Evolutionary conservation across 768 basidiomycete genomes (phyloP).

Genomic region (Mrakia blollopis): DNA sequence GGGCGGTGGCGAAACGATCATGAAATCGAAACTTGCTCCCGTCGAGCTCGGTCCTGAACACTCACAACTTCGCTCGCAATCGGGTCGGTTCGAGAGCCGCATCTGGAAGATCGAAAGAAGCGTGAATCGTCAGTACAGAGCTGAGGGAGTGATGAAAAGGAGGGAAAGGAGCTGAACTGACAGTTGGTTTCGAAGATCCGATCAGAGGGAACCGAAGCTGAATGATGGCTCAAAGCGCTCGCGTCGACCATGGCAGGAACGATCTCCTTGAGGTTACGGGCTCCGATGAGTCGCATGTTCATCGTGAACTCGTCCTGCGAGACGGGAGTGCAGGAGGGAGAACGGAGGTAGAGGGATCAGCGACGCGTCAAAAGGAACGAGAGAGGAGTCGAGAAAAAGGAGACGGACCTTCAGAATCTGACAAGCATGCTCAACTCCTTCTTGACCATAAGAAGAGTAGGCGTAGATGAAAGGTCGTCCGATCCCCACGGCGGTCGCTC

Average conservation of each 20-base stretch:
- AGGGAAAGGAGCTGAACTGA: conserved; percentile 48
- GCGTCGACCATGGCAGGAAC: conserved; percentile 87
- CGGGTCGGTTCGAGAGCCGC: too few relatives aligned
- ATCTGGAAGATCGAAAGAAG: too few relatives aligned
- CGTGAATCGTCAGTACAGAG: too few relatives aligned
- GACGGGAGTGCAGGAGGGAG: background rate
- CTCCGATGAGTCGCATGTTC: conserved; percentile 90
- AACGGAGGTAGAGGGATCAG: background rate
- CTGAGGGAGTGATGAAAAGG: background rate
- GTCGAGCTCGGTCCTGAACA: too few relatives aligned
- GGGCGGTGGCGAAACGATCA: too few relatives aligned
- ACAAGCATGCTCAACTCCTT: conserved; percentile 77
- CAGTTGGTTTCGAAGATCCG: conserved; percentile 75
- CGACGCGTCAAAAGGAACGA: background rate
- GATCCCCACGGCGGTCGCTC: conserved; percentile 57
- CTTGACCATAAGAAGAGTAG: conserved; percentile 59
- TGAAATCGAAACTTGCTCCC: too few relatives aligned
- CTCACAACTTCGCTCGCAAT: too few relatives aligned
- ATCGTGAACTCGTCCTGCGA: conserved; percentile 94
- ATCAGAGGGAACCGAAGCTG: conserved; percentile 60
- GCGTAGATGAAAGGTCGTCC: conserved; percentile 85
- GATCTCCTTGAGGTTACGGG: conserved; percentile 69
- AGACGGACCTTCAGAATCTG: conserved; percentile 64
- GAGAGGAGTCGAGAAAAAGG: conserved; percentile 34
- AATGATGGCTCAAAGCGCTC: conserved; percentile 62